Evolutionary conservation across 257 asterid genomes (phyloP).

Genomic region (Cordia subcordata): DNA sequence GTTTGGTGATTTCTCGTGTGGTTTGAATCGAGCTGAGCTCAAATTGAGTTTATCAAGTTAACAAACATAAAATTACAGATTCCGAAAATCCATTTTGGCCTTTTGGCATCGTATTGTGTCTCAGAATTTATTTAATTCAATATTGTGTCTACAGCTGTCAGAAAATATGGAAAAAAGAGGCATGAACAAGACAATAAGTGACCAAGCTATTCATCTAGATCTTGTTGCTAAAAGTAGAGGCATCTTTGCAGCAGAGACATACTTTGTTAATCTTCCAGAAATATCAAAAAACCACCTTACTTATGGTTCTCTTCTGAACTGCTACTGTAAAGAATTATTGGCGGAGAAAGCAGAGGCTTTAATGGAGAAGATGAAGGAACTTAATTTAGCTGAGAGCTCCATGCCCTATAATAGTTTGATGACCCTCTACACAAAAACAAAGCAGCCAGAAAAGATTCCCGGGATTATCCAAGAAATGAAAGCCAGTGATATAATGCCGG

Average conservation of each 20-base stretch:
- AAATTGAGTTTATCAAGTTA: too few relatives aligned
- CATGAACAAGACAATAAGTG: conserved; percentile 82
- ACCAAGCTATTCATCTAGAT: conserved; percentile 86
- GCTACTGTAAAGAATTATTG: conserved; percentile 78
- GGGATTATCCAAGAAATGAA: conserved; percentile 85
- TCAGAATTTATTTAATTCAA: conserved; percentile 1
- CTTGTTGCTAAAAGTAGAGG: conserved; percentile 72
- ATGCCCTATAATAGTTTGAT: conserved; percentile 88
- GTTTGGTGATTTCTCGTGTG: too few relatives aligned
- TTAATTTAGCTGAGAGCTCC: conserved; percentile 59
- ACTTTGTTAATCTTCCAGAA: conserved; percentile 69
- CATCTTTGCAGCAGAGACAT: conserved; percentile 65
- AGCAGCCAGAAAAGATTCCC: conserved; percentile 51
- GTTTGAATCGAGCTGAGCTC: too few relatives aligned
- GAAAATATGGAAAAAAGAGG: conserved; percentile 81
- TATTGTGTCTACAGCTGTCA: conserved; percentile 52
- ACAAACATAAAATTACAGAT: too few relatives aligned
- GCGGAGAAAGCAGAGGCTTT: conserved; percentile 63
- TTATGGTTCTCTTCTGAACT: conserved; percentile 84
- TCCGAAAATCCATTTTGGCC: too few relatives aligned
- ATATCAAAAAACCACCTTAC: conserved; percentile 66
- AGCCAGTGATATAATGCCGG: conserved; percentile 57
- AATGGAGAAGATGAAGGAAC: conserved; percentile 85
- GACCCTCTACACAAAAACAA: conserved; percentile 64
- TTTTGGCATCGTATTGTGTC: background rate